Conservation (phyloP, 805 yeast genomes). For the Ogataea allantospora region DNA sequence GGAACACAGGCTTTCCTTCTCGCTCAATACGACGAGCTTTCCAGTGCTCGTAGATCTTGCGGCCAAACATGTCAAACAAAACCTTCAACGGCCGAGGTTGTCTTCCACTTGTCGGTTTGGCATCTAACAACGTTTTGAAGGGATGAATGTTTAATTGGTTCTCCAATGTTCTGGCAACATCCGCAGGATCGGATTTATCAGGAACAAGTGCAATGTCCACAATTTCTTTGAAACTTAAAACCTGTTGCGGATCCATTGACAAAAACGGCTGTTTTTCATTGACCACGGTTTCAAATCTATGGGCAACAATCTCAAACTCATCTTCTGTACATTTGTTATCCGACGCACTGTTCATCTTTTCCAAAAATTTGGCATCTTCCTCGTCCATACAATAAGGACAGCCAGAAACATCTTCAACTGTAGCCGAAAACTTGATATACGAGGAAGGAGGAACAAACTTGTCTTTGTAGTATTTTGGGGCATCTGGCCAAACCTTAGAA, state of each 20-base stretch:
- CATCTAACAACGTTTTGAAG: conserved; percentile 60
- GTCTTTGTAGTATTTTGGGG: conserved; percentile 65
- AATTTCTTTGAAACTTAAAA: conserved; percentile 68
- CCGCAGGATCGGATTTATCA: conserved; percentile 49
- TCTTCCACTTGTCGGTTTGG: conserved; percentile 37
- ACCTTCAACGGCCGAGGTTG: conserved; percentile 44
- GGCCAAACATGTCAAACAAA: conserved; percentile 61
- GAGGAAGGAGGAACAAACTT: conserved; percentile 68
- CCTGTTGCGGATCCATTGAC: conserved; percentile 77
- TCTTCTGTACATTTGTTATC: conserved; percentile 61
- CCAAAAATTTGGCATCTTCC: conserved; percentile 68
- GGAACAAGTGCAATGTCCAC: conserved; percentile 47
- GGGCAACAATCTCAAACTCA: conserved; percentile 79
- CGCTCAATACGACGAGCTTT: conserved; percentile 65
- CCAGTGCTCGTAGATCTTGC: conserved; percentile 77
- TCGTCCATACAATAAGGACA: conserved; percentile 89
- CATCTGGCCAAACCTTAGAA: conserved; percentile 76
- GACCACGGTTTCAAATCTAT: conserved; percentile 70
- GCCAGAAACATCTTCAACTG: conserved; percentile 93
- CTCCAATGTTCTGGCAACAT: conserved; percentile 56
- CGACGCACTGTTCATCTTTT: conserved; percentile 37
- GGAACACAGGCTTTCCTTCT: conserved; percentile 68
- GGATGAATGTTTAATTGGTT: conserved; percentile 54
- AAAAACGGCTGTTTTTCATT: conserved; percentile 85
- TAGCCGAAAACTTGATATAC: conserved; percentile 86